A percentile compares a stretch with the other conserved stretches of the same genome.
Evolutionary conservation across 2,329 filamentous ascomycete genomes (phyloP).

Genomic region (Botryotinia globosa): DNA sequence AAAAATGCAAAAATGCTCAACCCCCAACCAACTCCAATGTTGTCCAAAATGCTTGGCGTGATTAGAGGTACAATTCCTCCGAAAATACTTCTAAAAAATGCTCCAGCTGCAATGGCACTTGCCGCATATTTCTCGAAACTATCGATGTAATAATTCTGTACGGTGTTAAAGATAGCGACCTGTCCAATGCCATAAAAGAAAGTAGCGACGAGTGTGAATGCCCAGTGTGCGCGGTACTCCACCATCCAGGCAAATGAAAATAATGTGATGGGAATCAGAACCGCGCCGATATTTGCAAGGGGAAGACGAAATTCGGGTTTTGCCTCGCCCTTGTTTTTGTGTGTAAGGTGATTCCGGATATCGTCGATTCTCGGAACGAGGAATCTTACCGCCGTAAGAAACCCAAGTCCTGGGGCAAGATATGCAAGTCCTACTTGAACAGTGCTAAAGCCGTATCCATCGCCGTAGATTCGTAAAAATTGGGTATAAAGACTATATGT

Average conservation of each 20-base stretch:
- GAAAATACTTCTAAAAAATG: constrained; percentile 46
- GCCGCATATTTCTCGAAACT: constrained; percentile 50
- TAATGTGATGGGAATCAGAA: constrained; percentile 55
- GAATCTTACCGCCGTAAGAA: constrained; percentile 41
- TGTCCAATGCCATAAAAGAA: constrained; percentile 49
- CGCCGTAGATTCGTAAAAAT: constrained; percentile 47
- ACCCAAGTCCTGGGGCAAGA: constrained; percentile 44
- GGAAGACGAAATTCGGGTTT: constrained; percentile 42
- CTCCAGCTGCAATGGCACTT: constrained; percentile 49
- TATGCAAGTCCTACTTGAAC: constrained; percentile 47
- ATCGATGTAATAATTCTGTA: constrained; percentile 55
- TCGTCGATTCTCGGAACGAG: constrained; percentile 43
- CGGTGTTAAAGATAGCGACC: constrained; percentile 51
- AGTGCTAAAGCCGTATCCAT: constrained; percentile 43
- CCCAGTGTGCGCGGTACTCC: constrained; percentile 54
- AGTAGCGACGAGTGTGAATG: constrained; percentile 53
- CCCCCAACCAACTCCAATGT: constrained; percentile 49
- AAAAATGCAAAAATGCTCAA: constrained; percentile 49
- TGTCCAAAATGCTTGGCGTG: constrained; percentile 45
- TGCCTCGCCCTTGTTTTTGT: constrained; percentile 43
- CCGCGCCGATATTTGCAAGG: constrained; percentile 49
- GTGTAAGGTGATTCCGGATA: constrained; percentile 46
- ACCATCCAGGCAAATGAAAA: constrained; percentile 61
- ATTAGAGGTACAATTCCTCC: constrained; percentile 48
- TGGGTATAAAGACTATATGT: constrained; percentile 51